Conservation (phyloP, 75 land plant genomes). For the Selaginella moellendorffii region DNA sequence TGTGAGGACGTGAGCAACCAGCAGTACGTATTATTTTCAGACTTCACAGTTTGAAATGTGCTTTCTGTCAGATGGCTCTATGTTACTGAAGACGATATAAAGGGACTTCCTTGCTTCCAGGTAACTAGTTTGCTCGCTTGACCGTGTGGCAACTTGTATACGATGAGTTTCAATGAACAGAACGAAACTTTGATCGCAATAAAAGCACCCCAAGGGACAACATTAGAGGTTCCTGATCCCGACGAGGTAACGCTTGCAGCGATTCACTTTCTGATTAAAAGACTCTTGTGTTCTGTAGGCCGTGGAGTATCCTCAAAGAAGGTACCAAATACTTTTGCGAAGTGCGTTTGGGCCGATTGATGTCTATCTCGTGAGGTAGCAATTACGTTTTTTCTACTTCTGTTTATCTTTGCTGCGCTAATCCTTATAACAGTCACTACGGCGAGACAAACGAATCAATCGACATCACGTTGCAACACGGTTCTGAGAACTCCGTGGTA, state of each 20-base stretch:
- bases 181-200: constrained; percentile 86
- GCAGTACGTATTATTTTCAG: neutral
- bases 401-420: no score
- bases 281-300: constrained; percentile 27
- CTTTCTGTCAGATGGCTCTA: constrained; percentile 3
- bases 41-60: no score
- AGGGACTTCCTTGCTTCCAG: neutral
- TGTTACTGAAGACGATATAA: neutral
- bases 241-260: constrained; percentile 44
- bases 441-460: no score
- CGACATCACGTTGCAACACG: no score
- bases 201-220: constrained; percentile 95
- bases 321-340: constrained; percentile 75
- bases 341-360: constrained; percentile 95
- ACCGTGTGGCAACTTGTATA: no score
- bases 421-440: no score
- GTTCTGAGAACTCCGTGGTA: no score
- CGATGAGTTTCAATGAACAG: no score
- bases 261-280: neutral
- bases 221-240: constrained; percentile 94
- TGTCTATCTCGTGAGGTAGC: constrained; percentile 94
- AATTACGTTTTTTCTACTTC: no score
- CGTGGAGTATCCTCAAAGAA: constrained; percentile 72
- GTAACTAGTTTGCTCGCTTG: neutral
- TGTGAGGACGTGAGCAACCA: constrained; percentile 41